phyloP scores from a whole-genome alignment of 352 stramenopile genomes.

The Phytopythium litorale region DNA sequence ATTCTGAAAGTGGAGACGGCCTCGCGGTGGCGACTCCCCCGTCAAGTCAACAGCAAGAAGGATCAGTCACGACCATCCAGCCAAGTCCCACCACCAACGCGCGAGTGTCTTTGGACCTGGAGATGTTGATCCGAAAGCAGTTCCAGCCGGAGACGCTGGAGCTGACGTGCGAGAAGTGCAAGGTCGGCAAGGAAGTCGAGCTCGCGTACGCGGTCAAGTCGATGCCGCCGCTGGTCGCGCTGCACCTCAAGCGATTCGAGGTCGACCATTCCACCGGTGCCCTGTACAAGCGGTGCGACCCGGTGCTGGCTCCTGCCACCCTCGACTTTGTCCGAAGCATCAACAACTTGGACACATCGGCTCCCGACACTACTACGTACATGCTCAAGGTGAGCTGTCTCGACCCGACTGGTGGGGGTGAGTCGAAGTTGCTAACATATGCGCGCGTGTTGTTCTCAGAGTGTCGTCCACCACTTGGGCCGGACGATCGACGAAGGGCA shows the following conservation, averaged over 20 bases:
- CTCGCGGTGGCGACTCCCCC: not conserved
- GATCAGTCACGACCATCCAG: not conserved
- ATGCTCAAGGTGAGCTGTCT: conserved; percentile 37
- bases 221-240: conserved; percentile 64
- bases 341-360: conserved; percentile 19
- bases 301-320: conserved; percentile 51
- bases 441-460: conserved; percentile 25
- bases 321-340: conserved; percentile 40
- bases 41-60: not conserved
- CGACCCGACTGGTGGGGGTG: not conserved
- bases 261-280: conserved; percentile 57
- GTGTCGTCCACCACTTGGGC: conserved; percentile 81
- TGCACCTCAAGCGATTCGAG: conserved; percentile 87
- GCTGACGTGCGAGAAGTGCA: conserved; percentile 84
- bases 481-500: conserved; percentile 79
- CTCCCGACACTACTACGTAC: conserved; percentile 26
- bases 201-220: conserved; percentile 61
- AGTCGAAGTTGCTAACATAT: conserved; percentile 6
- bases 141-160: conserved; percentile 78
- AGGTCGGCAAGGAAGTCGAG: conserved; percentile 54
- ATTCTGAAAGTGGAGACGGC: not conserved
- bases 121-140: conserved; percentile 66
- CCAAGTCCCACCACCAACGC: not conserved
- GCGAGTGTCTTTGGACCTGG: conserved; percentile 37
- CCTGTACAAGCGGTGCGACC: conserved; percentile 80